phyloP scores from a whole-genome alignment of 371 early-diverging fungal genomes.

The Dichotomocladium elegans region DNA sequence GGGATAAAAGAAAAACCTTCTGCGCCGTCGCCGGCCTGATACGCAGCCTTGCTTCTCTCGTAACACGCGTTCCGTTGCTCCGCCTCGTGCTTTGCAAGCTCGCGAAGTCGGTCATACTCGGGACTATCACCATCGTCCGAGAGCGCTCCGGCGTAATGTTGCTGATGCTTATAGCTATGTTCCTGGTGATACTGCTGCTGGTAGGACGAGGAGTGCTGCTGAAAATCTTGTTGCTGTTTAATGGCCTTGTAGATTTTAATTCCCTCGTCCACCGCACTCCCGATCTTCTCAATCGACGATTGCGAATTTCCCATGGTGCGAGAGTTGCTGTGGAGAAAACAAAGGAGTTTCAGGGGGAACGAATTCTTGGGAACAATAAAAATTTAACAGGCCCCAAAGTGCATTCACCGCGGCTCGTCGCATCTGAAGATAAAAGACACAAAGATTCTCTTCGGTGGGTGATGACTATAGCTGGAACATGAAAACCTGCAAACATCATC shows the following conservation, averaged over 20 bases:
- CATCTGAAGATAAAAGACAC: too few species aligned
- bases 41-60: conserved; percentile 41
- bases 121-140: conserved; percentile 29
- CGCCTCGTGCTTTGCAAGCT: conserved; percentile 42
- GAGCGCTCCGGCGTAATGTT: conserved; percentile 9
- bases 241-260: conserved; percentile 21
- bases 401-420: too few species aligned
- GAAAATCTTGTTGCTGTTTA: conserved; percentile 14
- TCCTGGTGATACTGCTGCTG: conserved; percentile 16
- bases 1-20: conserved; percentile 17
- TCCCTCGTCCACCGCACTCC: conserved; percentile 18
- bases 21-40: conserved; percentile 35
- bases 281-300: conserved; percentile 30
- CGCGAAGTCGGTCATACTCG: conserved; percentile 29
- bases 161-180: conserved; percentile 4
- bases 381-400: too few species aligned
- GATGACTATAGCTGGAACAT: too few species aligned
- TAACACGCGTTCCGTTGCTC: conserved; percentile 39
- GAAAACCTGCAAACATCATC: too few species aligned
- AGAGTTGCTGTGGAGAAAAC: background rate
- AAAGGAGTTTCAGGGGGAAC: background rate
- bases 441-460: too few species aligned
- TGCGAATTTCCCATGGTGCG: conserved; percentile 37
- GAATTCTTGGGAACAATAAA: too few species aligned
- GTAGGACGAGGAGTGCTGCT: too few species aligned